These are phyloP conservation scores for Stephania cephalantha DNA, from an alignment of 164 flowering plant species.

Conservation along the genomic window DNA sequence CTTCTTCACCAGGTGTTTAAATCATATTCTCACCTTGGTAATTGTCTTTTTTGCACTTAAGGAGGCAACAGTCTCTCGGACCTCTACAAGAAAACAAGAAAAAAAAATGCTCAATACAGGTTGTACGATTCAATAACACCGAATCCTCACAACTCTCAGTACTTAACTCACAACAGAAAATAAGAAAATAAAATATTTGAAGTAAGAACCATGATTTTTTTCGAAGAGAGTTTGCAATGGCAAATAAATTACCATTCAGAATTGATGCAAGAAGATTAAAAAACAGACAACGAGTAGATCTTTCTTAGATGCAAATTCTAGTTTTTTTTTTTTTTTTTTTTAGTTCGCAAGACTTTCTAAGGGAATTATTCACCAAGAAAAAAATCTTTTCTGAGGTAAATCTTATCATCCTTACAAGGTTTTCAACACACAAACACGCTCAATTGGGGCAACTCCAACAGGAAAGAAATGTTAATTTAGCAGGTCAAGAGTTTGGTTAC, in stretches of 20 bases:
- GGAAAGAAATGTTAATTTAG: too few species aligned
- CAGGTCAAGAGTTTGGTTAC: too few species aligned
- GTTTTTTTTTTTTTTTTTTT: too few species aligned
- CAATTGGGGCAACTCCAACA: too few species aligned
- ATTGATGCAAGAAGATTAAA: too few species aligned
- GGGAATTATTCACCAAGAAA: neutral
- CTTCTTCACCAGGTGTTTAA: neutral
- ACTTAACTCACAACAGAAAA: neutral
- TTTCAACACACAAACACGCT: too few species aligned
- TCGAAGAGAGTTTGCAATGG: too few species aligned
- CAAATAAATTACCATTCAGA: too few species aligned
- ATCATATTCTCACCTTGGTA: slow-evolving; percentile 42
- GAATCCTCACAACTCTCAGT: neutral
- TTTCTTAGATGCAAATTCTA: neutral
- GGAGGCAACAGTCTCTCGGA: slow-evolving; percentile 42
- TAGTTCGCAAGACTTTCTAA: too few species aligned
- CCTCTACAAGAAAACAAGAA: slow-evolving; percentile 35
- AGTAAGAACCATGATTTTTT: neutral
- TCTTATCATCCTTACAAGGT: too few species aligned
- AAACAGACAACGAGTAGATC: neutral
- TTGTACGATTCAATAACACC: neutral
- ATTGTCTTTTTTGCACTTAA: slow-evolving; percentile 49
- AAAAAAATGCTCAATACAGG: neutral
- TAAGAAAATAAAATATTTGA: neutral
- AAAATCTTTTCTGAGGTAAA: neutral